Percentiles rank a stretch among this genome's conserved stretches.
These are phyloP conservation scores for Spathaspora gorwiae DNA, from an alignment of 805 yeast genomes.

Conservation along the genomic window DNA sequence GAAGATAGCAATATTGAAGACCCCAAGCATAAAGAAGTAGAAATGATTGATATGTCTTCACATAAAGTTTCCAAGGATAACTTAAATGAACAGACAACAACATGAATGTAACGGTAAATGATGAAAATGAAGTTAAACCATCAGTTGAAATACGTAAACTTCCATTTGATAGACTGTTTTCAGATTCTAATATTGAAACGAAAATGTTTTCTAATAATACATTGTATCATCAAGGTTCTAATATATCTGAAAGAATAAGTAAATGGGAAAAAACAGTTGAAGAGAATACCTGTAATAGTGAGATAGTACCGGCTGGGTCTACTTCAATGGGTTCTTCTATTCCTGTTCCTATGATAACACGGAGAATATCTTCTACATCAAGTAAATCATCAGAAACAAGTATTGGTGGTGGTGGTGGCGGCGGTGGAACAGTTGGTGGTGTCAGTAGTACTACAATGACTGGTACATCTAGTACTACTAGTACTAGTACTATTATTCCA, in stretches of 20 bases:
- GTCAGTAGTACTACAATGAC: not conserved
- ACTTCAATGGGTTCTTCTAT: not conserved
- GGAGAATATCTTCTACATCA: not conserved
- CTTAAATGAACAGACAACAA: too few relatives aligned
- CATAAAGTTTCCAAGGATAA: not conserved
- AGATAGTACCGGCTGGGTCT: too few relatives aligned
- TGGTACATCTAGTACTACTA: not conserved
- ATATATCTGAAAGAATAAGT: slow-evolving; percentile 12
- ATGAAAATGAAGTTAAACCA: not conserved
- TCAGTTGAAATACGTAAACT: not conserved
- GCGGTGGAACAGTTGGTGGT: not conserved
- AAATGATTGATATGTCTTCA: not conserved
- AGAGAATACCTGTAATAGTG: not conserved
- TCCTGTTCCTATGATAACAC: not conserved
- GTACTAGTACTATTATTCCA: slow-evolving; percentile 1
- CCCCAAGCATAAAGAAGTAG: not conserved
- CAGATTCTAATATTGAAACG: slow-evolving; percentile 16
- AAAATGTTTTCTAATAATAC: slow-evolving; percentile 10
- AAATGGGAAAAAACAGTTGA: slow-evolving; percentile 9
- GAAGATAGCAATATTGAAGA: slow-evolving; percentile 7
- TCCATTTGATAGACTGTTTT: slow-evolving; percentile 2
- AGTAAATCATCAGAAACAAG: not conserved
- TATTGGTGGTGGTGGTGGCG: not conserved
- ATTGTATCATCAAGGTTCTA: slow-evolving; percentile 14
- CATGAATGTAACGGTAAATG: too few relatives aligned